Base-by-base conservation (phyloP, 2,329 filamentous ascomycete species). In the Macroventuria anomochaeta region DNA sequence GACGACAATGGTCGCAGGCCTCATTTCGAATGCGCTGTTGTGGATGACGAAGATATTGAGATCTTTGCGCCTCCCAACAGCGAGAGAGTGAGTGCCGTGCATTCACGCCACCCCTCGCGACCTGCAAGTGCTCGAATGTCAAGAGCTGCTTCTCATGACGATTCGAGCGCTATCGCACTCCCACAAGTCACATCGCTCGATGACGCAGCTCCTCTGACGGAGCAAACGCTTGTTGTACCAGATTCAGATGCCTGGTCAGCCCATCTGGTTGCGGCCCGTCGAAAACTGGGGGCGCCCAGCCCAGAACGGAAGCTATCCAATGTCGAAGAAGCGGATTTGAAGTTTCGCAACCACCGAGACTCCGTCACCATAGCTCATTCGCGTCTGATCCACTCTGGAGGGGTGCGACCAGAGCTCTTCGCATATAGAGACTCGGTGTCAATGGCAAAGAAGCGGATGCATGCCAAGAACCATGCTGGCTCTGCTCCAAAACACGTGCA, bases 321-420 rank as follows among this genome's bases (percentile, higher is more conserved):
- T 17, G 31, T 72, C 11, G 69, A 73, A 3, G 68, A 70, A 8
- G 43, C 51, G 12, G 64, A 71, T 2, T 18, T 60, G 1, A 63
- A 53, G 13, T 74, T 74, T 20, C 61, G 67, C 3, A 63, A 61
- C 17, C 72, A 74, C 50, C 65, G 68, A 20, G 69, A 74, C 41
- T 74, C 72, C 0, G 55, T 73, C 0, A 57, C 67, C 1, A 52
- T 72, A n/a, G 66, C 68, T 5, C 65, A 64, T 23, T 59, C 60
- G 6, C 66, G 70, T 18, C 54, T 72, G n/a, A 25, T 65, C 6
- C 55, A 52, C 4, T 51, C 63, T 17, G 53, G 61, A 5, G 55
- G 50, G 2, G 31, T 65, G 0, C 59, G 61, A 7, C 60, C 63
- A 0, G 67, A 67, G 23, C 56, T 67, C 5, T 59, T 66, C 15